Base-by-base conservation (phyloP, 83 land plant genomes). In the Thuja plicata region DNA sequence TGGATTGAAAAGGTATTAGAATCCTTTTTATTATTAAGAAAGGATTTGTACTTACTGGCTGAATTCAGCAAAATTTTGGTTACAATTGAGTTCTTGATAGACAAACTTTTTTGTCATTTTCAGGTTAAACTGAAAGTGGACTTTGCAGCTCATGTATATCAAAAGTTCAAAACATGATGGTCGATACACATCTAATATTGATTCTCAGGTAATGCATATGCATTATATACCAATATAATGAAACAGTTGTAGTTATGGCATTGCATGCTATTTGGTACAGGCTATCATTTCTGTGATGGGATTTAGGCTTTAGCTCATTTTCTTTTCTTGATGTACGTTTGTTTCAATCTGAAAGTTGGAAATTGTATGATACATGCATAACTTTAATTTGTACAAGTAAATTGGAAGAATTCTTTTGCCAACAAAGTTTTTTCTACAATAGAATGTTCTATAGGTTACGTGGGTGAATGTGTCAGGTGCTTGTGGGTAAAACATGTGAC, bases 61-160 rank as follows among this genome's bases (percentile, higher is more conserved):
- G 71, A 66, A 66, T 66, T 66, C 71, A 66, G 71, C 30, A 24
- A 66, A 66, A 66, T 66, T 27, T 27, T 66, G 71, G 71, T 27
- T 66, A 66, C 71, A 24, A 24, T 66, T 24, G n/a, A 24, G 71
- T 74, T 74, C 35, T 34, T 74, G 38, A 74, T 74, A 34, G 37
- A 74, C 16, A 74, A 74, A 66, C 71, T 66, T 74, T 13, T 74
- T 74, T 74, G 78, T 74, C 78, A 74, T 74, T 74, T 73, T 74
- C 78, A 74, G 78, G 78, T 74, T 74, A 74, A 74, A 74, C 17
- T 74, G 78, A 74, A 74, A 45, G 41, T 46, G 91, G 35, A 74
- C 71, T 66, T 24, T 66, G 71, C 71, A 66, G 71, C n/a, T 66
- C 24, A 19, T 24, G n/a, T 66, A 27, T 66, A 27, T 66, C 71